These are phyloP conservation scores for Xerocomellus chrysenteron DNA, from an alignment of 768 basidiomycete genomes.

Conservation along the genomic window DNA sequence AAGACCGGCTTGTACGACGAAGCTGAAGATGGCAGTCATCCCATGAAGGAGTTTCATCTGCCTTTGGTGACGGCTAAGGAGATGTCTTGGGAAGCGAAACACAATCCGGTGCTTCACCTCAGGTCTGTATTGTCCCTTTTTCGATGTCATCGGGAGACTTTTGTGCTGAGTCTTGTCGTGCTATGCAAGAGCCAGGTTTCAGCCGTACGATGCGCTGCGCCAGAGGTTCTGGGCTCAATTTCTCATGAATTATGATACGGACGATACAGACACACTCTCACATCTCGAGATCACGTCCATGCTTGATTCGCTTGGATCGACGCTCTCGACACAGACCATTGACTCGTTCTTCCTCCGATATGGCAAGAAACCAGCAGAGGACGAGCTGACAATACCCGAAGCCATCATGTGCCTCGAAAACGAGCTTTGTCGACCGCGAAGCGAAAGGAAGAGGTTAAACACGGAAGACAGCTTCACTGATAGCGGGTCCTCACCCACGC, in stretches of 20 bases:
- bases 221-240: constrained; percentile 91
- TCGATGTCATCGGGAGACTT: background rate
- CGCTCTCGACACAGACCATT: constrained; percentile 76
- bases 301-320: constrained; percentile 96
- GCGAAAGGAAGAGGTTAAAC: constrained; percentile 69
- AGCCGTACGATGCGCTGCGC: constrained; percentile 89
- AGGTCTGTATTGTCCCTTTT: constrained; percentile 39
- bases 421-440: constrained; percentile 70
- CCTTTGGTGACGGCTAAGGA: constrained; percentile 61
- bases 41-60: constrained; percentile 74
- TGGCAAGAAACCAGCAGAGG: constrained; percentile 60
- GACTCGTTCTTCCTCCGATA: constrained; percentile 76
- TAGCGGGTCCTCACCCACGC: constrained; percentile 55
- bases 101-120: constrained; percentile 67
- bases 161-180: constrained; percentile 5
- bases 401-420: constrained; percentile 82
- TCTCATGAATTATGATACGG: constrained; percentile 85
- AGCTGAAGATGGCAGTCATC: constrained; percentile 34
- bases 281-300: constrained; percentile 89
- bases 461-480: constrained; percentile 43
- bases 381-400: constrained; percentile 77
- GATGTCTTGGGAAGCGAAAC: constrained; percentile 67
- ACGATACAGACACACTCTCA: constrained; percentile 72
- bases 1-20: constrained; percentile 47
- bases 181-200: constrained; percentile 77